Percentiles rank a stretch among this genome's conserved stretches.
Evolutionary conservation across 1,284 basidiomycete genomes (phyloP).

Genomic region (Sanghuangporus sanghuang): DNA sequence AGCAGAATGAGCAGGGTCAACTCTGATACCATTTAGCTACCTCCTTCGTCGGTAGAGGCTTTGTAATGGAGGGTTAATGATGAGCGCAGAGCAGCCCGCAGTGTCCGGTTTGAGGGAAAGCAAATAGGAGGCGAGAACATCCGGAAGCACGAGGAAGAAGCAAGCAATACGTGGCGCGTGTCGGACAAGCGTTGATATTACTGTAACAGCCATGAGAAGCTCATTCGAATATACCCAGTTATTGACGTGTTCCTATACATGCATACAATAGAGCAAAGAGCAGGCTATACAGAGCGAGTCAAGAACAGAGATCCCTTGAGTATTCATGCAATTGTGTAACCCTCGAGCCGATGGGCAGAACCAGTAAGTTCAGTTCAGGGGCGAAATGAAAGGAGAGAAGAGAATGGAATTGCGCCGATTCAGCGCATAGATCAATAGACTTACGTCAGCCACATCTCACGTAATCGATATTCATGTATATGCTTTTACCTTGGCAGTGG

Average conservation of each 20-base stretch:
- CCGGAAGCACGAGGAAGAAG: background rate
- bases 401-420: background rate
- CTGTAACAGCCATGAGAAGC: too few species aligned
- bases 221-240: background rate
- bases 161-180: background rate
- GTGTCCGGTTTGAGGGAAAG: background rate
- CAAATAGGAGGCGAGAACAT: background rate
- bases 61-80: background rate
- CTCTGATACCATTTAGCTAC: background rate
- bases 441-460: background rate
- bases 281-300: background rate
- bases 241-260: background rate
- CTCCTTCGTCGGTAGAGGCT: background rate
- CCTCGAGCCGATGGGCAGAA: background rate
- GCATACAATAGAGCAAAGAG: too few species aligned
- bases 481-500: background rate
- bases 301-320: background rate
- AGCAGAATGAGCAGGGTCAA: background rate
- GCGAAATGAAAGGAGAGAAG: background rate
- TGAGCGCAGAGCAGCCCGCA: background rate
- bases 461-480: background rate
- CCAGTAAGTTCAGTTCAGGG: background rate
- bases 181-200: background rate
- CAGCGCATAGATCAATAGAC: background rate
- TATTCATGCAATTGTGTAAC: background rate